Conservation (phyloP, 768 basidiomycete genomes). For the Phanerodontia chrysosporium region DNA sequence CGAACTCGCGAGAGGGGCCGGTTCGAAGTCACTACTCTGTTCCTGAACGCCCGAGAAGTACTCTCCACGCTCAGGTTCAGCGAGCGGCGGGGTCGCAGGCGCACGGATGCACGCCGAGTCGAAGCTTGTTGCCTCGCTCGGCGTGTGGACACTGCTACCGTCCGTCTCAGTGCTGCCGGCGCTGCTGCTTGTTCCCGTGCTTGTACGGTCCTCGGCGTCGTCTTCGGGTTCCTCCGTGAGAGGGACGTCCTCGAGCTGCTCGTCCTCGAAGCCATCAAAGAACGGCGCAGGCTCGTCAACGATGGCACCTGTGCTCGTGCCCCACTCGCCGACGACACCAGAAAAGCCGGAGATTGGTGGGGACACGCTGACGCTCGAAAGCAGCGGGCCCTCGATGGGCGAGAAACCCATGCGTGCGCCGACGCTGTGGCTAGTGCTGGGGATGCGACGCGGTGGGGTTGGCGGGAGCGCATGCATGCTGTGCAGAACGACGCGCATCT, state of each 20-base stretch:
- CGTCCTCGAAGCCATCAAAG: conserved; percentile 26
- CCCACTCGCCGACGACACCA: background rate
- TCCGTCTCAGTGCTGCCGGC: conserved; percentile 18
- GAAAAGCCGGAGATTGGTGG: background rate
- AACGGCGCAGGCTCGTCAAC: conserved; percentile 10
- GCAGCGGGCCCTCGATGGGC: background rate
- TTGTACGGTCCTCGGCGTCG: conserved; percentile 10
- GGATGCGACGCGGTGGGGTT: background rate
- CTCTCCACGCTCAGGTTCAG: background rate
- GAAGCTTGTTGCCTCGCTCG: conserved; percentile 13
- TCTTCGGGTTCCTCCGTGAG: conserved; percentile 7
- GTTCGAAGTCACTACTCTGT: conserved; percentile 1
- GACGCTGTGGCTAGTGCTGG: background rate
- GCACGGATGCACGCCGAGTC: conserved; percentile 10
- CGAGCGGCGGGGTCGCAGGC: background rate
- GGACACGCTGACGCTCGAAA: background rate
- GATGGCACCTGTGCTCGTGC: background rate
- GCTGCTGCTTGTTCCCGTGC: conserved; percentile 14
- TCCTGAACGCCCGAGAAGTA: background rate
- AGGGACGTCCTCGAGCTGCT: conserved; percentile 27
- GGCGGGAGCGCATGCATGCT: background rate
- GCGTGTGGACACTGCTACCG: conserved; percentile 24
- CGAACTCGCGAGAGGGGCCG: background rate
- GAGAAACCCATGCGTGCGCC: background rate
- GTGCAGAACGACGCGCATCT: conserved; percentile 2